Base-by-base conservation (phyloP, 2,329 filamentous ascomycete species). In the Clonostachys sp. region DNA sequence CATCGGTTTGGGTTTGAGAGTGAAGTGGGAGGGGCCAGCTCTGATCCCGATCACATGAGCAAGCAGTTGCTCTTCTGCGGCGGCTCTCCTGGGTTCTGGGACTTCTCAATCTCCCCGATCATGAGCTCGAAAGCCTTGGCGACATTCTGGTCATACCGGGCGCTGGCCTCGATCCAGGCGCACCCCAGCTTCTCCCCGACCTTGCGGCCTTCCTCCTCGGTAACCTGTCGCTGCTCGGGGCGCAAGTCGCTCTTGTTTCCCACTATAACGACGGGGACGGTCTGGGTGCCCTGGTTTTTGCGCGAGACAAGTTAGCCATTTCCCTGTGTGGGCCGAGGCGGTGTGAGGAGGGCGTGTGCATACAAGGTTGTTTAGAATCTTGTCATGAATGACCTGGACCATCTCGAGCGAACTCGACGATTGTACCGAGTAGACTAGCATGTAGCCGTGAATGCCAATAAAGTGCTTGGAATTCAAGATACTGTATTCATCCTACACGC, bases 391-490 rank as follows among this genome's bases (percentile, higher is more conserved):
- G 50, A 96, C 90, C 61, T 89, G 84, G 45, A 96, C 87, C 92
- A 97, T 99, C 66, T 99, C 94, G 62, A 96, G 97, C 10, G 91
- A 95, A 58, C 94, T 88, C 61, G 89, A 84, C 43, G 89, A 96
- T 18, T 89, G 88, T 44, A 99, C 91, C n/a, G 91, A 96, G 71
- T 99, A 99, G 44, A 96, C 92, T 51, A 99, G 86, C 81, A 99
- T 91, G 69, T 97, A 99, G 48, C 94, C 94, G 73, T 99, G 94
- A 56, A 97, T 97, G 53, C 94, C 94, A 66, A 99, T 97, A 61
- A 97, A 97, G 66, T 97, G 92, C 74, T 97, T 97, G 53, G 89
- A 95, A 70, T 96, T 97, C 52, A 99, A 78, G 55, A 97, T 96
- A 64, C 89, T 95, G 75, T 99, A 99, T 71, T 99, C 94, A 75